These are phyloP conservation scores for Penicillium steckii DNA, from an alignment of 495 filamentous ascomycete genomes.

Conservation along the genomic window DNA sequence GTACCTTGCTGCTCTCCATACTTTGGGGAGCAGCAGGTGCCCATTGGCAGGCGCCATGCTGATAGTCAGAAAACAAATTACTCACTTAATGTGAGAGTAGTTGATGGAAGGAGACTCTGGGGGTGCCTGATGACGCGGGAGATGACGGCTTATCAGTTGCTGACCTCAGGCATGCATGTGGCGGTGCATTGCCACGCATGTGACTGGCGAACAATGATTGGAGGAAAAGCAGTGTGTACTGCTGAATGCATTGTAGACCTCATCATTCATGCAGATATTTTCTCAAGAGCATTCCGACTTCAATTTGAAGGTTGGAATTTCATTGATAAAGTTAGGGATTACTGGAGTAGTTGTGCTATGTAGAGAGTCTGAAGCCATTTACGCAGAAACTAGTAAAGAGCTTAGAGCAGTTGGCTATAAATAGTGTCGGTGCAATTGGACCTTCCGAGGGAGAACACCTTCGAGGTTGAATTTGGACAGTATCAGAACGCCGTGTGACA, in stretches of 20 bases:
- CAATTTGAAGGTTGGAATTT: too few species aligned
- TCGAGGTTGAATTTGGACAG: too few species aligned
- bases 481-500: too few species aligned
- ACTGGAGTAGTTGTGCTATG: too few species aligned
- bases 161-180: slow-evolving; percentile 18
- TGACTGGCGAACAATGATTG: slow-evolving; percentile 12
- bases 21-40: slow-evolving; percentile 69
- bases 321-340: too few species aligned
- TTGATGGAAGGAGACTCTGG: slow-evolving; percentile 13
- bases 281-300: too few species aligned
- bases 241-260: background rate
- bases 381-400: too few species aligned
- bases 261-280: background rate
- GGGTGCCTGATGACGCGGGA: slow-evolving; percentile 36
- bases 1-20: slow-evolving; percentile 65
- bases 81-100: slow-evolving; percentile 20
- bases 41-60: slow-evolving; percentile 66
- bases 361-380: too few species aligned
- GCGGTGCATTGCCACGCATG: slow-evolving; percentile 34
- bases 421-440: too few species aligned
- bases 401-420: too few species aligned
- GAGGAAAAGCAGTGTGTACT: background rate
- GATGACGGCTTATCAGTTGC: slow-evolving; percentile 17
- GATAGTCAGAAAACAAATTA: slow-evolving; percentile 14
- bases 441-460: too few species aligned